phyloP scores from a whole-genome alignment of 805 yeast species.

The baker's yeast (Saccharomyces cerevisiae) region DNA sequence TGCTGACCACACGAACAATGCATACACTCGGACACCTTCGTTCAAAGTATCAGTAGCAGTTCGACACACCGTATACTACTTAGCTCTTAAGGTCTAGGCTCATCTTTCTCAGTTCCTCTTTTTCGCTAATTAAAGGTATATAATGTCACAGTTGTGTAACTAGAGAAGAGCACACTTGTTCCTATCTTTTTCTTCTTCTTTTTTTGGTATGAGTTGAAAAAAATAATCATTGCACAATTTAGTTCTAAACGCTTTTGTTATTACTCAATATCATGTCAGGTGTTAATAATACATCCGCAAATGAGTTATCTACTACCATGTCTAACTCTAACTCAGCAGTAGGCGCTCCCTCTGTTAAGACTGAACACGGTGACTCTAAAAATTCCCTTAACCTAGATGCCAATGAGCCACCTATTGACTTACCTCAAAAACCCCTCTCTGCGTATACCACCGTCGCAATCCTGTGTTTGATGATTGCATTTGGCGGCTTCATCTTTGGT shows the following conservation, averaged over 20 bases:
- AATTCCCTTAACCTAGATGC: neutral
- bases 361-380: neutral
- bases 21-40: neutral
- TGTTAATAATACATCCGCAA: neutral
- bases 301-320: neutral
- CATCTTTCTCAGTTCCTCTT: neutral
- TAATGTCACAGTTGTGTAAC: neutral
- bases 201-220: neutral
- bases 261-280: neutral
- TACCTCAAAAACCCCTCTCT: conserved; percentile 24
- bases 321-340: neutral
- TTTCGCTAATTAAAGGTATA: neutral
- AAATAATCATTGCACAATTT: neutral
- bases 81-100: neutral
- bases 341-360: neutral
- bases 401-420: conserved; percentile 4
- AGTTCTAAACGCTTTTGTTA: neutral
- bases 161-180: neutral
- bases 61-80: too few relatives aligned
- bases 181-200: neutral
- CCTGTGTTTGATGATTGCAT: conserved; percentile 13
- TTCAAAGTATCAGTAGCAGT: neutral
- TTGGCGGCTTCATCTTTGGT: conserved; percentile 44
- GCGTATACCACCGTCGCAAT: conserved; percentile 25
- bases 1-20: neutral